Evolutionary conservation across 352 stramenopile species (phyloP).

Genomic region (Elongisporangium undulatum): DNA sequence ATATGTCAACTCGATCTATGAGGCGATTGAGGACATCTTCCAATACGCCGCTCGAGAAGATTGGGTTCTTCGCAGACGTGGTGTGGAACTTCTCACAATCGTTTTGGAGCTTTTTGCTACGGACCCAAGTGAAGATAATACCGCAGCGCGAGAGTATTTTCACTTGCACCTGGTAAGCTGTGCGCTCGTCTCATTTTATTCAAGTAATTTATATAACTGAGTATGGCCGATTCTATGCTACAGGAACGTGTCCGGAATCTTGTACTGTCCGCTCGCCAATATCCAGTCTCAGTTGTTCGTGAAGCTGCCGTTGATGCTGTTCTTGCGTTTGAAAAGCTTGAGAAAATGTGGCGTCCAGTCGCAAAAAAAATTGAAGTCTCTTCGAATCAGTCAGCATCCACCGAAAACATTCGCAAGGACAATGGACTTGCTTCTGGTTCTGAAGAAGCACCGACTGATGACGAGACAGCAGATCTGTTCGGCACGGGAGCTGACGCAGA

Average conservation of each 20-base stretch:
- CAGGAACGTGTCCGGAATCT: constrained; percentile 36
- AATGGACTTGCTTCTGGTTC: background rate
- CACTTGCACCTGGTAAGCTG: constrained; percentile 22
- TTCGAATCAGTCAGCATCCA: constrained; percentile 1
- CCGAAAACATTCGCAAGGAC: background rate
- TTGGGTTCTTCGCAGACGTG: constrained; percentile 52
- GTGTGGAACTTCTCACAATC: constrained; percentile 41
- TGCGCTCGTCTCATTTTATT: constrained; percentile 3
- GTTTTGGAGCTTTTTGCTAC: constrained; percentile 40
- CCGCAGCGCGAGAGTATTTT: constrained; percentile 22
- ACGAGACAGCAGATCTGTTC: background rate
- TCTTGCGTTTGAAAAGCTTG: constrained; percentile 33
- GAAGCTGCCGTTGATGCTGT: constrained; percentile 37
- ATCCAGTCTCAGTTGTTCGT: constrained; percentile 47
- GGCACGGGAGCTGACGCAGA: background rate
- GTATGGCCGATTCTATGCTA: constrained; percentile 1
- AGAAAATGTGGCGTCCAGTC: constrained; percentile 16
- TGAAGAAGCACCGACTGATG: background rate
- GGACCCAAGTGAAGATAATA: constrained; percentile 9
- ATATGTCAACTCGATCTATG: constrained; percentile 35
- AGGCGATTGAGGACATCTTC: constrained; percentile 57
- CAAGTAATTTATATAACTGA: constrained; percentile 1
- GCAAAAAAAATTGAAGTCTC: background rate
- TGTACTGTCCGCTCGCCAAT: constrained; percentile 39
- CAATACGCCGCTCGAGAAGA: constrained; percentile 40